Evolutionary conservation across 2,329 filamentous ascomycete genomes (phyloP), one percentile per base, ranked within the genome.

Genomic region (Colletotrichum sp.): DNA sequence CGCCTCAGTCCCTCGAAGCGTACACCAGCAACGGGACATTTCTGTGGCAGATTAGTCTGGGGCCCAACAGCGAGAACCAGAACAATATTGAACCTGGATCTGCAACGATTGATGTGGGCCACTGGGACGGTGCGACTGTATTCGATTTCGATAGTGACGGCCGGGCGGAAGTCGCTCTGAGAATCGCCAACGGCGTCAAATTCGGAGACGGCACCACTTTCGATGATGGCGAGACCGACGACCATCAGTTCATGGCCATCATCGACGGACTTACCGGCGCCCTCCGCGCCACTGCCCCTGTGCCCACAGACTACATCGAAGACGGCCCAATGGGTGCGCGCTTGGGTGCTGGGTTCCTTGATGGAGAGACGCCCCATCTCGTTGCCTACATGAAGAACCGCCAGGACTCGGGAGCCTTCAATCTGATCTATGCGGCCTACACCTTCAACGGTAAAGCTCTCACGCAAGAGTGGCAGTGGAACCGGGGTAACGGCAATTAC

Each of bases 61-160:
- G 78, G 0, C 73, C 78, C 7, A 78, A 78, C 65, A 80, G 79
- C 67, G 64, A 74, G 30, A 70, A 79, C 7, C 78, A 79, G 38
- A 58, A 78, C 28, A 80, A 78, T 12, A 80, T 80, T 26, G 72
- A 69, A 1, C 79, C 78, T 1, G 78, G 79, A 2, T 73, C 78
- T 4, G 71, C 78, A 4, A 59, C 79, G 6, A 74, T 78, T 26
- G 64, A 79, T 12, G 71, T 80, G 2, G 78, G 78, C 1, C 76
- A 80, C 59, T 79, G 77, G 78, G 78, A 80, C 21, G 78, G 78
- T 3, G 78, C 76, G 8, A 80, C 78, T 13, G 78, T 80, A 5
- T 80, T 78, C 16, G 78, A 80, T 55, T 78, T 80, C 61, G 77
- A 80, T 62, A 79, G 75, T 12, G 78, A 80, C 9, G 78, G 78